Percentiles rank a stretch among this genome's conserved stretches.
These are phyloP conservation scores for Venturia nashicola DNA, from an alignment of 2,329 filamentous ascomycete species.

Conservation along the genomic window DNA sequence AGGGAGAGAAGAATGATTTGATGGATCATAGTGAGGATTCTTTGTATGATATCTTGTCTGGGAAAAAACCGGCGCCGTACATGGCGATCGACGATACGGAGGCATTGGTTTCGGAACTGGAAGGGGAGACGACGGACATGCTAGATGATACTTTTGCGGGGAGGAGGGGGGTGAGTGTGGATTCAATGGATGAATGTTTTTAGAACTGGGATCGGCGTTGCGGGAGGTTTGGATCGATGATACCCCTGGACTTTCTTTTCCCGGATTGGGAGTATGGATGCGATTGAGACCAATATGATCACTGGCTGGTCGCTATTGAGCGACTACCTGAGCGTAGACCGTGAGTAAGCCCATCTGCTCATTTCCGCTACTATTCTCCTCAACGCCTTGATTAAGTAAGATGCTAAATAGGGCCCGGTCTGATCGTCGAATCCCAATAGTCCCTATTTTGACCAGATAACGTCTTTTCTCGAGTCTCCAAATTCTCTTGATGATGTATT, in stretches of 20 bases:
- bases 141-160: constrained; percentile 10
- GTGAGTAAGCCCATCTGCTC: no score
- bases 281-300: no score
- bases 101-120: background rate
- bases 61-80: constrained; percentile 19
- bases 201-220: background rate
- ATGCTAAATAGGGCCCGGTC: no score
- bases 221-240: background rate
- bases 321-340: no score
- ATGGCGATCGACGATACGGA: constrained; percentile 1
- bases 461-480: no score
- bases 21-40: constrained; percentile 29
- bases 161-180: background rate
- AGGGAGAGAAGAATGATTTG: constrained; percentile 19
- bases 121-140: background rate
- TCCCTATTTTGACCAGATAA: no score
- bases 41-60: constrained; percentile 34
- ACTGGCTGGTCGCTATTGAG: no score
- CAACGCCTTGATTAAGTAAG: no score
- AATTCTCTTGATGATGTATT: no score
- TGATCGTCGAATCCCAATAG: no score
- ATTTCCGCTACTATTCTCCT: no score
- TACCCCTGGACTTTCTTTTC: background rate
- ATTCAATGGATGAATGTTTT: background rate
- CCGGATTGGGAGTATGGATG: background rate